A percentile compares a stretch with the other conserved stretches of the same genome.
These are phyloP conservation scores for Myriosclerotinia duriaeana DNA, from an alignment of 2,329 filamentous ascomycete species.

Conservation along the genomic window DNA sequence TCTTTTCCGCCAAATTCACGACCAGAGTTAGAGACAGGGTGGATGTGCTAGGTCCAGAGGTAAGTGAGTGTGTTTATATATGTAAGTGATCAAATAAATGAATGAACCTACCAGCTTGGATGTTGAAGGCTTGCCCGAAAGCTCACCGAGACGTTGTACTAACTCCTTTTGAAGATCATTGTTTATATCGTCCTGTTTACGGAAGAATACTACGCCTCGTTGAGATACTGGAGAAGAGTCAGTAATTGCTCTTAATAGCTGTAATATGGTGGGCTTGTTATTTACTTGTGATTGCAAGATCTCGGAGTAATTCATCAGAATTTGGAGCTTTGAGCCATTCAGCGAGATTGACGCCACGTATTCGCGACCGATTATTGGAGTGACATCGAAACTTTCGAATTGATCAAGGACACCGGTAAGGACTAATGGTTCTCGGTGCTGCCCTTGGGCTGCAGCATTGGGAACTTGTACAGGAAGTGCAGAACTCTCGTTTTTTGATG, in stretches of 20 bases:
- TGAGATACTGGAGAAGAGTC: conserved; percentile 55
- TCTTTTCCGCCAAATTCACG: conserved; percentile 56
- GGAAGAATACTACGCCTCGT: conserved; percentile 69
- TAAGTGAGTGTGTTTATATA: not conserved
- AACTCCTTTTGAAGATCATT: conserved; percentile 66
- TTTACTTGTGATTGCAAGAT: conserved; percentile 49
- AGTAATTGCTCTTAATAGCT: not conserved
- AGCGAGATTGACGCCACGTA: conserved; percentile 46
- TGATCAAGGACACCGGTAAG: conserved; percentile 36
- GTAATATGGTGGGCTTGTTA: conserved; percentile 25
- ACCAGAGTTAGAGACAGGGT: conserved; percentile 56
- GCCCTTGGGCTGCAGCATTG: conserved; percentile 6
- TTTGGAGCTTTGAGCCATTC: conserved; percentile 50
- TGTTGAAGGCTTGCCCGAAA: conserved; percentile 55
- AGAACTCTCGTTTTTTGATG: conserved; percentile 17
- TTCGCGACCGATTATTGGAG: conserved; percentile 49
- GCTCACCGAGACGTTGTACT: conserved; percentile 58
- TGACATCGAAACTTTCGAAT: conserved; percentile 44
- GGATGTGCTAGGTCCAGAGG: conserved; percentile 50
- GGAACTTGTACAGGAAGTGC: conserved; percentile 32
- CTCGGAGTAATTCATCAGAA: conserved; percentile 49
- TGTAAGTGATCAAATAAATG: no score
- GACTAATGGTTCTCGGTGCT: conserved; percentile 36
- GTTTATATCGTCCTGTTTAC: conserved; percentile 59
- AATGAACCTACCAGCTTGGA: conserved; percentile 47